These are phyloP conservation scores for Diaporthe citri DNA, from an alignment of 2,329 filamentous ascomycete species.

Conservation along the genomic window DNA sequence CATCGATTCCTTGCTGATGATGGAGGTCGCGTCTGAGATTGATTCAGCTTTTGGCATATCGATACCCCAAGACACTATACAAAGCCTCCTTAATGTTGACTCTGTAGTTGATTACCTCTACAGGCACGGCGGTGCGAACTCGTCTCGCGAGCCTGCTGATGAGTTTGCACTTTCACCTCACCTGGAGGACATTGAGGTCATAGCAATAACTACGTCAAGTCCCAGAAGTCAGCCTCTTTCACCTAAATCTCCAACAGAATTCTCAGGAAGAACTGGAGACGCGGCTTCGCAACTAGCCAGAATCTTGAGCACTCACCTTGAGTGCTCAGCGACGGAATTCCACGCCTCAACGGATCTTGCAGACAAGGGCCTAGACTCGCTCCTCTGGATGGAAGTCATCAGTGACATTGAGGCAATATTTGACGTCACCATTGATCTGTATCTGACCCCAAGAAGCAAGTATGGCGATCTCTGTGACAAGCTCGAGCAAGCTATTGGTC, in stretches of 20 bases:
- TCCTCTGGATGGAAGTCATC: neutral
- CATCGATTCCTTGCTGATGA: neutral
- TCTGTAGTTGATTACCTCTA: neutral
- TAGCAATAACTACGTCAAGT: neutral
- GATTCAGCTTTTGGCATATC: neutral
- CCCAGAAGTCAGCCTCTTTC: neutral
- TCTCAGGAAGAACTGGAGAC: neutral
- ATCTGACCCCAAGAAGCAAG: neutral
- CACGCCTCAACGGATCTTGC: neutral
- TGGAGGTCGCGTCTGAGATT: neutral
- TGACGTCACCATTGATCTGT: neutral
- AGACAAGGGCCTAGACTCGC: neutral
- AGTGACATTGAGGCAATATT: neutral
- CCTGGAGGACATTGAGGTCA: neutral
- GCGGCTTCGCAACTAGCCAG: neutral
- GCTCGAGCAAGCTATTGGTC: neutral
- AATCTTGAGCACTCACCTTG: neutral
- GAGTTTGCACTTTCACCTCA: neutral
- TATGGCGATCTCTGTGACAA: neutral
- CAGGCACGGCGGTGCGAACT: neutral
- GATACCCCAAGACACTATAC: neutral
- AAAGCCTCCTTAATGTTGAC: neutral
- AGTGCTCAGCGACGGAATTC: neutral
- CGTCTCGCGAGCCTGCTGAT: neutral
- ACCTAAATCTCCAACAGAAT: neutral